Conservation (phyloP, 768 basidiomycete species). For the Leccinum aurantiacum region DNA sequence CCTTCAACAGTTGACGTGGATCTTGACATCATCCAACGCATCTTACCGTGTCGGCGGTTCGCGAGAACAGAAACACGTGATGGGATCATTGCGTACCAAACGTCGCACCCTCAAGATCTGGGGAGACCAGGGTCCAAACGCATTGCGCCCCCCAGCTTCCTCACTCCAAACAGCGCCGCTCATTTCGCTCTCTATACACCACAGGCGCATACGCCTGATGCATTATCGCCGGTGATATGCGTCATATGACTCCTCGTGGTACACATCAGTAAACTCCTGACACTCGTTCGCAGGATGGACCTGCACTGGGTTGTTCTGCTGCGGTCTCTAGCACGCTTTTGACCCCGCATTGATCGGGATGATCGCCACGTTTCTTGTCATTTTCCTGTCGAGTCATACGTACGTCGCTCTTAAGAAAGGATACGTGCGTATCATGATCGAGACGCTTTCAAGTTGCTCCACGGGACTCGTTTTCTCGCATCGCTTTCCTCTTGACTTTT, state of each 20-base stretch:
- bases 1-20: conserved; percentile 67
- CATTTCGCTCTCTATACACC: conserved; percentile 61
- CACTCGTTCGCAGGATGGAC: conserved; percentile 11
- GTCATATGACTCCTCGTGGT: conserved; percentile 31
- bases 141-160: conserved; percentile 46
- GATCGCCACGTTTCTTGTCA: conserved; percentile 21
- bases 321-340: conserved; percentile 16
- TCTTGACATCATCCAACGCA: conserved; percentile 33
- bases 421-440: not conserved
- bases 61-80: conserved; percentile 65
- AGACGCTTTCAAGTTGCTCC: not conserved
- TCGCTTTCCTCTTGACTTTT: not conserved
- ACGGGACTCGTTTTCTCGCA: not conserved
- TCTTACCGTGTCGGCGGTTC: conserved; percentile 44
- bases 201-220: conserved; percentile 43
- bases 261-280: not conserved
- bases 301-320: conserved; percentile 25
- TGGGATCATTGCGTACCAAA: conserved; percentile 43
- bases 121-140: conserved; percentile 55
- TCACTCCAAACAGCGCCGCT: conserved; percentile 50
- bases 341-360: conserved; percentile 17
- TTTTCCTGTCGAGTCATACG: conserved; percentile 22
- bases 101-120: conserved; percentile 50
- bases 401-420: not conserved
- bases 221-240: conserved; percentile 16